Base-by-base conservation (phyloP, 805 yeast species). In the Maudiozyma barnettii region DNA sequence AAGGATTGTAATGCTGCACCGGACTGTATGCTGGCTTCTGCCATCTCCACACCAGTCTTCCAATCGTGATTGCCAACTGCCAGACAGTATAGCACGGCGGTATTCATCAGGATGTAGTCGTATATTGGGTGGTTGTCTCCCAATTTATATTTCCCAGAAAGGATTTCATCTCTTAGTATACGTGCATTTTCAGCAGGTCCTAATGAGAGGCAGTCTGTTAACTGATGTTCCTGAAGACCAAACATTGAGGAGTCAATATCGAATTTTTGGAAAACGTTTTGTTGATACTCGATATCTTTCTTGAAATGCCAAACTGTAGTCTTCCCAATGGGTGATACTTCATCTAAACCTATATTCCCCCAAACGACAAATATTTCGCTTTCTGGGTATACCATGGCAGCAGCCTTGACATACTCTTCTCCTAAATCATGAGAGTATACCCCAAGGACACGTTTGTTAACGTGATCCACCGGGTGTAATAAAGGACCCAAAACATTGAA, bases 401-500 rank as follows among this genome's bases (percentile, higher is more conserved):
- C 86, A 1, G 96, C 88, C 55, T 80, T 76, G 4, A 97, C 96
- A 58, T 84, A 93, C 10, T 84, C 82, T 50, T 74, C 78, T 4
- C 98, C 99, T 52, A 93, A 66, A 7, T 69, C 69, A 54, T 84
- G 84, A 18, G 88, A 73, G 65, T 85, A 88, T 1, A 93, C 99
- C 40, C 99, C 99, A 41, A 93, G 72, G 14, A 93, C 81, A 53
- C 98, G 75, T 5, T 93, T 84, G 51, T 76, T 75, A 20, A 79
- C 69, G 39, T 79, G 65, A 1, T 89, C 89, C 8, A 87, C 86
- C 3, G 99, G 99, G 69, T 93, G 95, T 52, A 93, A 71, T 50
- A 93, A 68, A 1, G 99, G 99, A 0, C 99, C 99, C 49, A 93
- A 68, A 12, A 93, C 81, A 65, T 93, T 93, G 75, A 93, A 93